Conservation (phyloP, 169 alveolate species). For the Hepatocystis sp. region DNA sequence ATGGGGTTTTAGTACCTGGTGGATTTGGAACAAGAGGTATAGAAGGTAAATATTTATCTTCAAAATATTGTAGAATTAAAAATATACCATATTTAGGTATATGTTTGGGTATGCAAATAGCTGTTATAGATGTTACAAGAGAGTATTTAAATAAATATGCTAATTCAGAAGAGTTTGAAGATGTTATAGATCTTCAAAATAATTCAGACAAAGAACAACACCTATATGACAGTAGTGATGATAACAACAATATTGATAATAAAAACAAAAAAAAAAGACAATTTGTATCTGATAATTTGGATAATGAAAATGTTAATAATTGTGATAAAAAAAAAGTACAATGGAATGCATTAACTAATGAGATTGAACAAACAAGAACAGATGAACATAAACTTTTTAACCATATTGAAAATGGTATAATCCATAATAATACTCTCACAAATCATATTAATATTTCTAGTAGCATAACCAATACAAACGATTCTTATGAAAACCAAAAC, state of each 20-base stretch:
- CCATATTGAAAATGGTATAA: background rate
- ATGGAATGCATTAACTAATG: background rate
- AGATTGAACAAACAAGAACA: background rate
- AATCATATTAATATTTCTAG: no score
- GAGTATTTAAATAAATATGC: constrained; percentile 89
- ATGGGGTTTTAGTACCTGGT: constrained; percentile 96
- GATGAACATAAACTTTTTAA: no score
- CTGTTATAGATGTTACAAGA: constrained; percentile 88
- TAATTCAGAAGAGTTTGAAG: constrained; percentile 86
- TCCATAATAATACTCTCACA: no score
- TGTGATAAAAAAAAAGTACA: background rate
- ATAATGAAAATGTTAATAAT: no score
- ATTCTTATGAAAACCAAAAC: background rate
- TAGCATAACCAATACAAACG: no score
- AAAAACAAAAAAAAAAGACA: background rate
- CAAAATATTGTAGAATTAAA: constrained; percentile 90
- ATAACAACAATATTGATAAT: background rate
- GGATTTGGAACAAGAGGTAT: constrained; percentile 97
- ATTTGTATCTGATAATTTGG: constrained; percentile 4
- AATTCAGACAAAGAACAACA: constrained; percentile 76
- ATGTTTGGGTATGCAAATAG: constrained; percentile 96
- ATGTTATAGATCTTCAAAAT: constrained; percentile 16
- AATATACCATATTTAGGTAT: constrained; percentile 94
- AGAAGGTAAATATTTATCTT: constrained; percentile 92
- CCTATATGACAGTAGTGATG: background rate